phyloP scores from a whole-genome alignment of 2,329 filamentous ascomycete genomes.

The Xylariaceae sp. region DNA sequence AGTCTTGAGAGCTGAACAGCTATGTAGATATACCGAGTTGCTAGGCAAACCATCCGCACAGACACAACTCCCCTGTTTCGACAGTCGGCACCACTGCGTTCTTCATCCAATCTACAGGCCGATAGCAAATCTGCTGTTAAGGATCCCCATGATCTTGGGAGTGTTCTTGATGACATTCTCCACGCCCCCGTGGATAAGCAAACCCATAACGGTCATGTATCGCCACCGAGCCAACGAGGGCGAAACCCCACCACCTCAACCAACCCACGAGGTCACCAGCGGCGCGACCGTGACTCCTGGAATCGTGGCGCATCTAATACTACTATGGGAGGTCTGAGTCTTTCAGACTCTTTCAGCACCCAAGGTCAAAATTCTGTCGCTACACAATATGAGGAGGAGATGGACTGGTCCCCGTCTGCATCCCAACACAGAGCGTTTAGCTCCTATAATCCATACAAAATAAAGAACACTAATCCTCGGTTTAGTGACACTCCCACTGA shows the following conservation, averaged over 20 bases:
- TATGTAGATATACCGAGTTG: constrained; percentile 43
- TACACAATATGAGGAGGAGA: constrained; percentile 50
- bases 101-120: constrained; percentile 22
- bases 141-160: constrained; percentile 22
- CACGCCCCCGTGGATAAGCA: constrained; percentile 10
- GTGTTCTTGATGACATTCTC: constrained; percentile 28
- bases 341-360: constrained; percentile 2
- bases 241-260: background rate
- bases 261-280: too few relatives aligned
- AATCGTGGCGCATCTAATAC: background rate
- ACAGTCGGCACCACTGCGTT: constrained; percentile 21
- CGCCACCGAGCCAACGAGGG: too few relatives aligned
- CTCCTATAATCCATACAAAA: constrained; percentile 37
- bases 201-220: constrained; percentile 2
- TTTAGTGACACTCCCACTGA: constrained; percentile 46
- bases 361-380: constrained; percentile 14
- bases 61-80: constrained; percentile 55
- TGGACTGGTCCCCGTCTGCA: constrained; percentile 70
- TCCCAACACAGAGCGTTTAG: constrained; percentile 55
- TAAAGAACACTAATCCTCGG: constrained; percentile 38
- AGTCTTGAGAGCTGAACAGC: too few relatives aligned
- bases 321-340: background rate
- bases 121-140: constrained; percentile 30
- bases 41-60: constrained; percentile 45
- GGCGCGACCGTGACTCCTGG: too few relatives aligned